Evolutionary conservation across 2,329 filamentous ascomycete genomes (phyloP), one percentile per base, ranked within the genome.

Genomic region (Penicillium occitanis): DNA sequence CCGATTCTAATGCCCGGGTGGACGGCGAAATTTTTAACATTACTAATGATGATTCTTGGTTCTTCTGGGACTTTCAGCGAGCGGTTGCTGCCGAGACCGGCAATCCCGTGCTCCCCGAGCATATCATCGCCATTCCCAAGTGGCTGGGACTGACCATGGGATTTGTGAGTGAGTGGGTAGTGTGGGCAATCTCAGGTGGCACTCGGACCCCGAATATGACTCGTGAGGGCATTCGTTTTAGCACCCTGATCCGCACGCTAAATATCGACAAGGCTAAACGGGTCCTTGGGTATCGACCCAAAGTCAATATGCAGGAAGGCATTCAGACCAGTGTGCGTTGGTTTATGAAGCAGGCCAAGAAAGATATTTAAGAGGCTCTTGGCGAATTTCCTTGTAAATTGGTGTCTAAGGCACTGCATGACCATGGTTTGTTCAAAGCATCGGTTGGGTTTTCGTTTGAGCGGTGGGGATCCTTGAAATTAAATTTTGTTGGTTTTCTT

Each of bases 11-110:
- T 78, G 90, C 92, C 80, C 85, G 85, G 67, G 88, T 93, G 60
- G 91, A 93, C 75, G 95, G 94, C 66, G 89, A 97, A 77, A 88
- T 89, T 62, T 94, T 98, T 82, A 88, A 97, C 80, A 87, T 98
- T 73, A 95, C 92, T 65, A 98, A 98, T 77, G 91, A 93, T 78
- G 84, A 88, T 71, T 94, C 94, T 4, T 84, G 95, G 22, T 93
- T 94, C 76, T 96, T 97, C 79, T 96, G 95, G 88, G 92, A 96
- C 78, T 91, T 96, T 75, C 87, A 91, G 68, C 86, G 92, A 46
- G 87, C 33, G 33, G 85, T 97, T 57, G 97, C 92, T 92, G 83
- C 82, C 6, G 70, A 80, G 35, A 79, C 80, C n/a, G 79, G 76
- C 51, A 79, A 81, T 57, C 73, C 79, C 4, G 79, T 83, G 7